Evolutionary conservation across 2,329 filamentous ascomycete species (phyloP), one percentile per base, ranked within the genome.

Genomic region (Fusarium gaditjirri): DNA sequence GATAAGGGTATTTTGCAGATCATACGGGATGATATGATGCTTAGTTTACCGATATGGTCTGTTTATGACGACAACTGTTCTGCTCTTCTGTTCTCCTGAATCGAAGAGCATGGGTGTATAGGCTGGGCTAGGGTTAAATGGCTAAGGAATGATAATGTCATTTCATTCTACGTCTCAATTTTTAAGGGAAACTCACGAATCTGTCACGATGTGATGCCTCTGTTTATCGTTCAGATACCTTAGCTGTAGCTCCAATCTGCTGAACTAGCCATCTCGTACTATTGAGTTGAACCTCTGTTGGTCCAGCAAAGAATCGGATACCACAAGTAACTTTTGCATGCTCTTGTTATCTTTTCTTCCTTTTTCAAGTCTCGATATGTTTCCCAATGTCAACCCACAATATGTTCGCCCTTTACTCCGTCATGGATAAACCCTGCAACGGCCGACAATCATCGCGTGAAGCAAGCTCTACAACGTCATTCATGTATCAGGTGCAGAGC

Each of bases 401-500:
- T n/a, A 14, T 47, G 56, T 46, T 42, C 38, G 27, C 44, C 23
- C 21, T 47, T 49, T 68, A 38, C 35, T 60, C 35, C 67, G 41
- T 52, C 49, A 52, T 31, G 33, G 42, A 49, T 35, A 29, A 43
- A 50, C 68, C 68, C 38, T 65, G 52, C 13, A 39, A 53, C 31
- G 54, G 8, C 29, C 16, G 58, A 33, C 46, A 43, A 68, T 66
- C 25, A 33, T 70, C 33, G 56, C 52, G 42, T 59, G 62, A 71
- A 46, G 46, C 52, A 69, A 49, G 61, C 50, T 29, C n/a, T 46
- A 43, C 62, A 56, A 72, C 61, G 65, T 68, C 69, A 65, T 65
- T 60, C 27, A 36, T 58, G 35, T 50, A 46, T 38, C 27, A 49
- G 21, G 42, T 60, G 46, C 23, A 67, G 31, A 31, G 38, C 17